A percentile compares a stretch with the other conserved stretches of the same genome.
phyloP scores from a whole-genome alignment of 1,284 basidiomycete genomes.

The Ustilago hordei region DNA sequence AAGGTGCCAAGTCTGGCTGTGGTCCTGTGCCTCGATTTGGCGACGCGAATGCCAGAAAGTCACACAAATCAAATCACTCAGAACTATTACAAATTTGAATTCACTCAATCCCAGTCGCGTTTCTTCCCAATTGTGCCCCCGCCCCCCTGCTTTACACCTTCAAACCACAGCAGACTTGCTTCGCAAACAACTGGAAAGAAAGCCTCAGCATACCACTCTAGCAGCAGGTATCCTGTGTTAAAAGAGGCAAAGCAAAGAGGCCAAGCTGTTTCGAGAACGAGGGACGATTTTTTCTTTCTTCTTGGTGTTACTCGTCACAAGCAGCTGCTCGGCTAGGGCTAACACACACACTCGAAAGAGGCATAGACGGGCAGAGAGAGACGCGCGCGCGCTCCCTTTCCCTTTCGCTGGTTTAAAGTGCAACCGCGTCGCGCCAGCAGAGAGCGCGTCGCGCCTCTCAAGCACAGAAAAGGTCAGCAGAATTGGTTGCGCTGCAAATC shows the following conservation, averaged over 20 bases:
- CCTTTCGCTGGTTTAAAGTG: constrained; percentile 17
- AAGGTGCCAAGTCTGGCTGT: neutral
- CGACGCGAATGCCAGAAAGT: neutral
- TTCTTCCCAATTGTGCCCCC: no score
- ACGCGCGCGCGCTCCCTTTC: constrained; percentile 11
- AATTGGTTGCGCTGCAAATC: neutral
- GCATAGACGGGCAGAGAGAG: neutral
- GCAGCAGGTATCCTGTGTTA: no score
- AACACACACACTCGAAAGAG: constrained; percentile 5
- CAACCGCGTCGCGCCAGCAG: constrained; percentile 46
- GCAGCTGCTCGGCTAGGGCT: neutral
- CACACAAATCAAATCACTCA: neutral
- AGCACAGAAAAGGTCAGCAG: constrained; percentile 9
- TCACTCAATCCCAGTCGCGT: neutral
- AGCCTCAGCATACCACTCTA: no score
- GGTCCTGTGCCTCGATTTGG: neutral
- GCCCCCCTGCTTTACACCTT: no score
- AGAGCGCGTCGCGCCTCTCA: constrained; percentile 18
- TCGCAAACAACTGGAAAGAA: no score
- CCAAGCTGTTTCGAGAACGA: no score
- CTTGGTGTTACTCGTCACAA: constrained; percentile 4
- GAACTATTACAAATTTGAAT: neutral
- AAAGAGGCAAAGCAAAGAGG: neutral
- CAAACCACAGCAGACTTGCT: no score
- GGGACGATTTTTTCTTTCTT: neutral